A percentile compares a stretch with the other conserved stretches of the same genome.
These are phyloP conservation scores for Pyrenochaeta sp. DNA, from an alignment of 2,329 filamentous ascomycete species.

Conservation along the genomic window DNA sequence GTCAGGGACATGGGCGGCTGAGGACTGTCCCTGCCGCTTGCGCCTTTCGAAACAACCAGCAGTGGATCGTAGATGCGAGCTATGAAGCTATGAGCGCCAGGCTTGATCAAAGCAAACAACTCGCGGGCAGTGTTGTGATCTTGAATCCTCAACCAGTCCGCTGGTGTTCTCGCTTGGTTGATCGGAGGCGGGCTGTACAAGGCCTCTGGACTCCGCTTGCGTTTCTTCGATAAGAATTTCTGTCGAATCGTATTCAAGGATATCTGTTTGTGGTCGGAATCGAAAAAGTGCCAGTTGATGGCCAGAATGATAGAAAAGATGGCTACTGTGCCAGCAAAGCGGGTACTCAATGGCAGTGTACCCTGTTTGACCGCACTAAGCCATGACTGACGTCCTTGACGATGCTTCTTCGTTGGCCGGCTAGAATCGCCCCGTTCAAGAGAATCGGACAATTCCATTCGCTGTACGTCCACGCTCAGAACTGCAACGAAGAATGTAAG, in stretches of 20 bases:
- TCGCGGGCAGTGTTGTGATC: slow-evolving; percentile 81
- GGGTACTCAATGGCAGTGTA: slow-evolving; percentile 72
- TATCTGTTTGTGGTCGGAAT: slow-evolving; percentile 57
- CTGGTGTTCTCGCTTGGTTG: slow-evolving; percentile 77
- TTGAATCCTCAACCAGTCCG: slow-evolving; percentile 77
- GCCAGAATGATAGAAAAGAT: slow-evolving; percentile 75
- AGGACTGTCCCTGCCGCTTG: slow-evolving; percentile 67
- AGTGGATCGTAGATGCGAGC: slow-evolving; percentile 78
- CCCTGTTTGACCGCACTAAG: slow-evolving; percentile 68
- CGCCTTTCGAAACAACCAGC: slow-evolving; percentile 73
- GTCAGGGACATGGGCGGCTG: slow-evolving; percentile 59
- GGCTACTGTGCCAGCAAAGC: slow-evolving; percentile 76
- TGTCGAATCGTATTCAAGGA: slow-evolving; percentile 32
- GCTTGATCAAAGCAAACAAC: slow-evolving; percentile 78
- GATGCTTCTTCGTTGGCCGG: slow-evolving; percentile 55
- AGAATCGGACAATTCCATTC: slow-evolving; percentile 77
- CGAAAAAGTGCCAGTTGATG: slow-evolving; percentile 80
- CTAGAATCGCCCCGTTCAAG: slow-evolving; percentile 57
- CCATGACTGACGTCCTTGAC: slow-evolving; percentile 62
- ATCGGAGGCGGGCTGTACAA: slow-evolving; percentile 61
- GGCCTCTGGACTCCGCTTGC: slow-evolving; percentile 18
- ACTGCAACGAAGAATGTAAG: slow-evolving; percentile 83
- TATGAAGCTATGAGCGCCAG: slow-evolving; percentile 73
- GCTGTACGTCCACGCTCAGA: slow-evolving; percentile 78
- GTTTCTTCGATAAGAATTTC: slow-evolving; percentile 30